These are phyloP conservation scores for Xylaria venustula DNA, from an alignment of 495 filamentous ascomycete species.

Conservation along the genomic window DNA sequence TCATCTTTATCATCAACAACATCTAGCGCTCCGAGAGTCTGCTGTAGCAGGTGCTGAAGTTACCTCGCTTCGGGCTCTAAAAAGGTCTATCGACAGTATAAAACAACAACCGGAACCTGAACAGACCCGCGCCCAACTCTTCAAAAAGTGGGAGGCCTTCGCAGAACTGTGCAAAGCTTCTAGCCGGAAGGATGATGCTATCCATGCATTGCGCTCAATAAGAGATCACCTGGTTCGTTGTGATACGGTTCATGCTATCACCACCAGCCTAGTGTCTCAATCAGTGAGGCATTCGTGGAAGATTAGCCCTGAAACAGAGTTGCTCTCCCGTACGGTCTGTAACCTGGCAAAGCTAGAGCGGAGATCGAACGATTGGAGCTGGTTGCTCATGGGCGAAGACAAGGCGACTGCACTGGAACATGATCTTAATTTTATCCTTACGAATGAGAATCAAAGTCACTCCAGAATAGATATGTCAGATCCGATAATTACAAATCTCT, in stretches of 20 bases:
- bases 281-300: slow-evolving; percentile 39
- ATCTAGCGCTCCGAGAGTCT: slow-evolving; percentile 34
- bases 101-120: slow-evolving; percentile 42
- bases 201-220: slow-evolving; percentile 41
- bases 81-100: slow-evolving; percentile 50
- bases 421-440: slow-evolving; percentile 40
- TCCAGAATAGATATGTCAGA: slow-evolving; percentile 33
- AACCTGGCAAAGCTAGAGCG: slow-evolving; percentile 48
- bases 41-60: slow-evolving; percentile 34
- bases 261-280: slow-evolving; percentile 28
- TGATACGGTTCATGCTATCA: slow-evolving; percentile 42
- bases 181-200: slow-evolving; percentile 41
- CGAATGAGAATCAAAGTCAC: slow-evolving; percentile 24
- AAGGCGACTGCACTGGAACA: slow-evolving; percentile 51
- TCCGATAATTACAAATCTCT: slow-evolving; percentile 35
- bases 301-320: slow-evolving; percentile 34
- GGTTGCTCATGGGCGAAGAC: slow-evolving; percentile 40
- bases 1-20: slow-evolving; percentile 73
- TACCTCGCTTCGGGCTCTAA: slow-evolving; percentile 44
- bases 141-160: slow-evolving; percentile 49
- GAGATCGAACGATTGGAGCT: slow-evolving; percentile 44
- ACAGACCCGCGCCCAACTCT: slow-evolving; percentile 44
- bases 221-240: slow-evolving; percentile 45
- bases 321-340: slow-evolving; percentile 44
- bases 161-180: slow-evolving; percentile 42